Evolutionary conservation across 805 yeast genomes (phyloP).

Genomic region (Suhomyces sp.): DNA sequence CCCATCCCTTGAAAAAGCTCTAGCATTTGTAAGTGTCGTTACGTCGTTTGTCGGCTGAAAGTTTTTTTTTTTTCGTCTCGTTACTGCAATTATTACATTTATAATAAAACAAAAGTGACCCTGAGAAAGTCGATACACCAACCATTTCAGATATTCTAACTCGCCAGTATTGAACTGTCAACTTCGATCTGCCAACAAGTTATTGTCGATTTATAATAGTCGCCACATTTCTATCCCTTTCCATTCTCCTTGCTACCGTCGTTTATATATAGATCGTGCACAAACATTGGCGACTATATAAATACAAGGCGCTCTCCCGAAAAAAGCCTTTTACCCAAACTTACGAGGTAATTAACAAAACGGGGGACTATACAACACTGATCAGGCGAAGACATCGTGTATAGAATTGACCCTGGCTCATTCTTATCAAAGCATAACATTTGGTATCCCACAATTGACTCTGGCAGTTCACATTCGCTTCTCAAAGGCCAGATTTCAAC

Average conservation of each 20-base stretch:
- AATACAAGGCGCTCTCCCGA: slow-evolving; percentile 1
- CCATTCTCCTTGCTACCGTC: background rate
- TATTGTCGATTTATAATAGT: background rate
- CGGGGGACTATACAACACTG: background rate
- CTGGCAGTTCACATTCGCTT: slow-evolving; percentile 1
- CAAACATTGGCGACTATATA: background rate
- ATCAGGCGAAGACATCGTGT: background rate
- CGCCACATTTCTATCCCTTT: background rate
- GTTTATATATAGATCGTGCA: background rate
- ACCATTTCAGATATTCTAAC: background rate
- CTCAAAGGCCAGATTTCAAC: background rate
- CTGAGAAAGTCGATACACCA: background rate
- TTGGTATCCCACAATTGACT: background rate
- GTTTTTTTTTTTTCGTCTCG: background rate
- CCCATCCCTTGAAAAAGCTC: background rate
- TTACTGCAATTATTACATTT: background rate
- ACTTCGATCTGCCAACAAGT: background rate
- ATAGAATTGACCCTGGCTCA: background rate
- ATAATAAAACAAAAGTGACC: background rate
- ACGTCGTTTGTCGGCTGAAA: background rate
- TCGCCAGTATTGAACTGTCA: background rate
- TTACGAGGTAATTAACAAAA: background rate
- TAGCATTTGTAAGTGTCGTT: background rate
- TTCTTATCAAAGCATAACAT: background rate
- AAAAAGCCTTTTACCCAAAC: background rate